Evolutionary conservation across 768 basidiomycete genomes (phyloP).

Genomic region (Boletus sp.): DNA sequence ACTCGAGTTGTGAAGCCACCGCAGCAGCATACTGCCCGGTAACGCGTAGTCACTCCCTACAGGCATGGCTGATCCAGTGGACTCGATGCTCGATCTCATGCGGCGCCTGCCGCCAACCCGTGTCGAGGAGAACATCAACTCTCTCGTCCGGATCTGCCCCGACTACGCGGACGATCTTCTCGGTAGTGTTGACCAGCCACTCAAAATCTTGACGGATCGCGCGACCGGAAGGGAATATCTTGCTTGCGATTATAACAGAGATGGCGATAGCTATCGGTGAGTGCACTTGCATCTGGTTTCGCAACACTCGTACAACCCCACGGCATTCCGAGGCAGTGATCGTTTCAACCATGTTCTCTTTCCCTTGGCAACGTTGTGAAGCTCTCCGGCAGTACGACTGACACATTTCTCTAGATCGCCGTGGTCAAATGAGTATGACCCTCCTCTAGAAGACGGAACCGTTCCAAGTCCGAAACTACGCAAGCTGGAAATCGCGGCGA

Average conservation of each 20-base stretch:
- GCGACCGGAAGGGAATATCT: constrained; percentile 86
- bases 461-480: constrained; percentile 80
- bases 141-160: constrained; percentile 79
- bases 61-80: constrained; percentile 72
- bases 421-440: constrained; percentile 97
- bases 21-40: neutral
- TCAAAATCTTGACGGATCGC: constrained; percentile 76
- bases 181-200: constrained; percentile 91
- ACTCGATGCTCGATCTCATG: constrained; percentile 94
- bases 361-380: neutral
- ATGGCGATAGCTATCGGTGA: constrained; percentile 84
- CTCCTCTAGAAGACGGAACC: constrained; percentile 86
- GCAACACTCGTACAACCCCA: neutral
- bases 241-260: constrained; percentile 90
- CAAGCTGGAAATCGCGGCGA: constrained; percentile 88
- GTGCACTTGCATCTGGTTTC: neutral
- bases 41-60: neutral
- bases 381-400: constrained; percentile 4
- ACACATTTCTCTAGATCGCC: constrained; percentile 66
- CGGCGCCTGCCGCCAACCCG: constrained; percentile 90
- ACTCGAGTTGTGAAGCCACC: neutral
- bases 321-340: neutral
- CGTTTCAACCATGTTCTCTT: neutral
- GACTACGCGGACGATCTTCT: constrained; percentile 95
- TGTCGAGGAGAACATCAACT: constrained; percentile 82